Evolutionary conservation across 2,329 filamentous ascomycete genomes (phyloP), one percentile per base, ranked within the genome.

Genomic region (Diaporthe sp.): DNA sequence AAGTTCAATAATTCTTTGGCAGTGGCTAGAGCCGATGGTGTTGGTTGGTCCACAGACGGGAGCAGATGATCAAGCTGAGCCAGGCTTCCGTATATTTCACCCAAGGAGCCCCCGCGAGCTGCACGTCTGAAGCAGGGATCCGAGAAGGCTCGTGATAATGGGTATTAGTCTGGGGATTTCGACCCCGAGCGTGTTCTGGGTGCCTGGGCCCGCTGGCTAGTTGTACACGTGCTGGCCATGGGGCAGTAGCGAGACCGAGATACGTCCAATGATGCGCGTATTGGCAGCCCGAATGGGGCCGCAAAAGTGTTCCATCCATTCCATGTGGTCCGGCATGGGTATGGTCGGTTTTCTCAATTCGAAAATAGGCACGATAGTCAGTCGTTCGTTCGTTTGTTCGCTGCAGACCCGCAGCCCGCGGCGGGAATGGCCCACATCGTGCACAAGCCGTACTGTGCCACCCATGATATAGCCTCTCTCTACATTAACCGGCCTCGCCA

Each of bases 111-210:
- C 9, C 17, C 6, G 46, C 13, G 9, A 68, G 46, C 34, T 42
- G n/a, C n/a, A 42, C 10, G 65, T n/a, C 17, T 39, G 46, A 39
- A 19, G 46, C 31, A 53, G n/a, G 46, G 62, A 10, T 19, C 46
- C 31, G 31, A 39, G 44, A 19, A 53, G 31, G 34, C 65, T 68
- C 65, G 65, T 68, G 15, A 39, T 19, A 25, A 53, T n/a, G 59
- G 39, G 25, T 46, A 46, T 46, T 34, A 44, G 59, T 15, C 42
- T 49, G 17, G 15, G 25, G 10, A 65, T 13, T 19, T 5, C 8
- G 22, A 53, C 22, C 46, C 25, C 22, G 46, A 34, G 19, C 65
- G 31, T 68, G 22, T 15, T 53, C 49, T 42, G 49, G 34, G 6
- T 25, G 46, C 22, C 13, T 55, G 65, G 62, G 6, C 62, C 31